Percentiles rank a stretch among this genome's conserved stretches.
These are phyloP conservation scores for Tardiomyces digboiensis DNA, from an alignment of 1,139 yeast genomes.

Conservation along the genomic window DNA sequence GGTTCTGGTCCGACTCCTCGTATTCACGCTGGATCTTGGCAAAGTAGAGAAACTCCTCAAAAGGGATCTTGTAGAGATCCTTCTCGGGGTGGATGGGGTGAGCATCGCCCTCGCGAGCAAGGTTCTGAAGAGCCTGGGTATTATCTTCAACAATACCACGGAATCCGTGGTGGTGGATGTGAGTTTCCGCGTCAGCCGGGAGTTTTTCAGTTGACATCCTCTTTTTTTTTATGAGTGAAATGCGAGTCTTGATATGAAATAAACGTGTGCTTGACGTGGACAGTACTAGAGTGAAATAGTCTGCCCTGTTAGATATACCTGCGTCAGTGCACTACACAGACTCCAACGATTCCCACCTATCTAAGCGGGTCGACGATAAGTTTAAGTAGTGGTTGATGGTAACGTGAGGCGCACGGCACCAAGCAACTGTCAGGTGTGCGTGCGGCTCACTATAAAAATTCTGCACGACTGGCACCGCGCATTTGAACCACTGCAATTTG, in stretches of 20 bases:
- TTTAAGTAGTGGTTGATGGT: neutral
- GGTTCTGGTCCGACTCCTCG: conserved; percentile 13
- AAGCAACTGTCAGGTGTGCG: neutral
- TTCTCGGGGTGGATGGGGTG: conserved; percentile 9
- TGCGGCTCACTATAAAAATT: neutral
- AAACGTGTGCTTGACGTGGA: too few species aligned
- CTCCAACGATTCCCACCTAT: too few species aligned
- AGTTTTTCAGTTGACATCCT: neutral
- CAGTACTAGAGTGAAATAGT: too few species aligned
- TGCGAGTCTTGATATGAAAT: too few species aligned
- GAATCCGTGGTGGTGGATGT: neutral
- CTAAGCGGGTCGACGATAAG: too few species aligned
- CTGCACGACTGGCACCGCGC: neutral
- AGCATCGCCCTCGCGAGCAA: neutral
- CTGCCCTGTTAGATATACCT: too few species aligned
- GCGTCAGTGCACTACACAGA: too few species aligned
- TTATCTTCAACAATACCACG: neutral
- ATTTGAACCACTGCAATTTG: too few species aligned
- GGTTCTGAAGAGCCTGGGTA: neutral
- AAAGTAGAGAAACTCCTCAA: conserved; percentile 23
- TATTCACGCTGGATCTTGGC: conserved; percentile 24
- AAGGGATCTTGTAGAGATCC: conserved; percentile 17
- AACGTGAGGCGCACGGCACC: neutral
- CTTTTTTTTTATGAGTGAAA: too few species aligned
- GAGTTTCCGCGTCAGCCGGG: neutral